Evolutionary conservation across 768 basidiomycete species (phyloP).

Genomic region (Tulasnella sp.): DNA sequence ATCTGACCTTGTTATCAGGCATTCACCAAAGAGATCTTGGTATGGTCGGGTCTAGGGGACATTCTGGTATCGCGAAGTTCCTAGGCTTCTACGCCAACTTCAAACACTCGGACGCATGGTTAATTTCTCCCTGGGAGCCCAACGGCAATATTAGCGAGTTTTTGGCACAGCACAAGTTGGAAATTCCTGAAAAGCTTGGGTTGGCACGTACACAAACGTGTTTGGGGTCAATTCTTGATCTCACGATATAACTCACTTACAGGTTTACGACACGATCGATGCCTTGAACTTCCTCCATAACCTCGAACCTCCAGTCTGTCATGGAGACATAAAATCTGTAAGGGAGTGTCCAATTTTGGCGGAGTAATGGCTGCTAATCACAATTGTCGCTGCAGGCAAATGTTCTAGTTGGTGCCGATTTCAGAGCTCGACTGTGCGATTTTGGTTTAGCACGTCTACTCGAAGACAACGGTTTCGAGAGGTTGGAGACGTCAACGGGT

Average conservation of each 20-base stretch:
- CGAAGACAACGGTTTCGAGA: background rate
- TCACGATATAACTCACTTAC: too few species aligned
- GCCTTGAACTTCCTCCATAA: background rate
- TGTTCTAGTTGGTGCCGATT: background rate
- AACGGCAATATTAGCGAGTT: background rate
- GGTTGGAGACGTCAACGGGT: background rate
- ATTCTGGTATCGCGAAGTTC: background rate
- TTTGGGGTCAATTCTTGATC: too few species aligned
- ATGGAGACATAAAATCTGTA: background rate
- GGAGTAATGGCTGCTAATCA: background rate
- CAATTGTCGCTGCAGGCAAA: background rate
- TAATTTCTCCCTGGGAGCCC: background rate
- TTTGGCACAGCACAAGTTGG: background rate
- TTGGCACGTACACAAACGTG: too few species aligned
- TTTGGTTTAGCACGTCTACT: background rate
- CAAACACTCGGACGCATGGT: background rate
- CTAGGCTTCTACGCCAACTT: background rate
- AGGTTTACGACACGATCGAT: background rate
- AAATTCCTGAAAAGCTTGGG: background rate
- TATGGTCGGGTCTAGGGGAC: background rate
- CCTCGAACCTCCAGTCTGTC: background rate
- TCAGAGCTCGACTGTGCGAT: background rate
- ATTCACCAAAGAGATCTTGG: background rate
- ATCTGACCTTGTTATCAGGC: background rate
- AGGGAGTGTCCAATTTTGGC: background rate